Conservation (phyloP, 129 eudicot genomes). For the Flaveria brownii region DNA sequence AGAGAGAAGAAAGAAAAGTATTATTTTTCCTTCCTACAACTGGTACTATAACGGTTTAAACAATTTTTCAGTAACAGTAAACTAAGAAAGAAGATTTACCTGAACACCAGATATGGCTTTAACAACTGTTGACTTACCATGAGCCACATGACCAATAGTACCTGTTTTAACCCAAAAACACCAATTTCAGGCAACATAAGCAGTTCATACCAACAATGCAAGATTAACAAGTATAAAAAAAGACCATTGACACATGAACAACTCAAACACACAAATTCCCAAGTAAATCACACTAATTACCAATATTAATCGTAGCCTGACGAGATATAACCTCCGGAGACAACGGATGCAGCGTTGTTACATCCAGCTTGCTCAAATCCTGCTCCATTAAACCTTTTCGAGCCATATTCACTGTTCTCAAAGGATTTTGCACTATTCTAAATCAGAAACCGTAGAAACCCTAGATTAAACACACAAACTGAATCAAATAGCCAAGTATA, state of each 20-base stretch:
- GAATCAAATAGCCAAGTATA: not conserved
- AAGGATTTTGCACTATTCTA: slow-evolving; percentile 10
- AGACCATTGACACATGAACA: not conserved
- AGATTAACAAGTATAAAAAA: not conserved
- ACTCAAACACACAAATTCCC: slow-evolving; percentile 2
- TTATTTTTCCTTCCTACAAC: not conserved
- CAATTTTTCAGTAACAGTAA: not conserved
- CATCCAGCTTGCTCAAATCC: slow-evolving; percentile 85
- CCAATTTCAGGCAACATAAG: slow-evolving; percentile 8
- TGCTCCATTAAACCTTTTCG: slow-evolving; percentile 91
- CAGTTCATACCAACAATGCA: not conserved
- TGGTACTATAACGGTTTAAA: not conserved
- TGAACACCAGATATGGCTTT: slow-evolving; percentile 97
- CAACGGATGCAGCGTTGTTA: slow-evolving; percentile 71
- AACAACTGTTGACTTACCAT: slow-evolving; percentile 96
- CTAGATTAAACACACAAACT: slow-evolving; percentile 27
- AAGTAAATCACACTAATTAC: slow-evolving; percentile 30
- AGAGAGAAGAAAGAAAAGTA: not conserved
- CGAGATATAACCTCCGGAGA: slow-evolving; percentile 97
- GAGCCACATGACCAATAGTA: slow-evolving; percentile 99
- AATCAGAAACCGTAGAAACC: slow-evolving; percentile 25
- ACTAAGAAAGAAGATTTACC: slow-evolving; percentile 38
- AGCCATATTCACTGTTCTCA: slow-evolving; percentile 56
- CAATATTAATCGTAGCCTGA: slow-evolving; percentile 92
- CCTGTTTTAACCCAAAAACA: slow-evolving; percentile 40